These are phyloP conservation scores for Pseudophaeomoniella oleicola DNA, from an alignment of 2,329 filamentous ascomycete species.

Conservation along the genomic window DNA sequence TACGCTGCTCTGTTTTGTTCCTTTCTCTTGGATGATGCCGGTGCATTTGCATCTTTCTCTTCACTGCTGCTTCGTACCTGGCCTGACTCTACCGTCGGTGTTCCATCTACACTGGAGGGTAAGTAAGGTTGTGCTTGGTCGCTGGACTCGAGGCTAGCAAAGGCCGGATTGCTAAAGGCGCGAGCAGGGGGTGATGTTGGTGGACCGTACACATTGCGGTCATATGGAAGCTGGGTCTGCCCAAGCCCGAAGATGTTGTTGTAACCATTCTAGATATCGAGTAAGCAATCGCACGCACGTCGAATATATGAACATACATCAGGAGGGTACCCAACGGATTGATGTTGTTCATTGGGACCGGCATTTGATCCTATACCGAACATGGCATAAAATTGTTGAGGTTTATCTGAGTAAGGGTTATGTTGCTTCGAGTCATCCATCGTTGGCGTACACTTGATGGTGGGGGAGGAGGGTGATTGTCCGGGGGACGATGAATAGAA, in stretches of 20 bases:
- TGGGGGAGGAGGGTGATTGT: too few species aligned
- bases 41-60: constrained; percentile 39
- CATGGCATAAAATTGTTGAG: neutral
- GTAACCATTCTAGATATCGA: neutral
- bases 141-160: neutral
- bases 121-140: neutral
- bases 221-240: neutral
- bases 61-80: constrained; percentile 33
- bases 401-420: neutral
- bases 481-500: too few species aligned
- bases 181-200: neutral
- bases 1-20: constrained; percentile 62
- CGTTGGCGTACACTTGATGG: too few species aligned
- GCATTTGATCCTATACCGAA: neutral
- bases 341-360: neutral
- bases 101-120: neutral
- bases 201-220: neutral
- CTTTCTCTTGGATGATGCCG: constrained; percentile 47
- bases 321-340: neutral
- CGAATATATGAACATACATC: neutral
- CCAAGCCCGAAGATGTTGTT: neutral
- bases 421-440: neutral
- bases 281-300: too few species aligned
- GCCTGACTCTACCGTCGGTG: constrained; percentile 10
- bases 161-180: neutral